Percentiles rank a stretch among this genome's conserved stretches.
phyloP scores from a whole-genome alignment of 1,139 yeast species.

The Kodamaea derodonti region DNA sequence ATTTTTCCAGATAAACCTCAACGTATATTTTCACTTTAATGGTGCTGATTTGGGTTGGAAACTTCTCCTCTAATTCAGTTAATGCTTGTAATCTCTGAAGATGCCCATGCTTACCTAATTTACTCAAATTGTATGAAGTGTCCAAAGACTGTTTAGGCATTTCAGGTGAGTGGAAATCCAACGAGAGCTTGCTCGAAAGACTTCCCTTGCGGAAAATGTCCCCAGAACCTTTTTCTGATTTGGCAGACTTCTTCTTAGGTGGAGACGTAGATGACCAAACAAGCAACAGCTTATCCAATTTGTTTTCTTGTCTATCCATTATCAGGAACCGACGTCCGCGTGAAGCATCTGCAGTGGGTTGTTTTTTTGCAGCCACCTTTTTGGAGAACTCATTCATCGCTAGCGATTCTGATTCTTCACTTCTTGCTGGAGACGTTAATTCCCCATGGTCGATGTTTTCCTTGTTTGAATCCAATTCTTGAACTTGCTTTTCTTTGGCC shows the following conservation, averaged over 20 bases:
- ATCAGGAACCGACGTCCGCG: conserved; percentile 3
- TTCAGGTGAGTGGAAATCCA: not conserved
- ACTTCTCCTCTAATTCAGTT: conserved; percentile 3
- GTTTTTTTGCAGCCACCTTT: not conserved
- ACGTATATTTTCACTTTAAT: conserved; percentile 21
- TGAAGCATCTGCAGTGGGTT: not conserved
- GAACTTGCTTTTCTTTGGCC: not conserved
- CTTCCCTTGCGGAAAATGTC: not conserved
- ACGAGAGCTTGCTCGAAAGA: not conserved
- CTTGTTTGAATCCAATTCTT: too few relatives aligned
- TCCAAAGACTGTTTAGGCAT: conserved; percentile 6
- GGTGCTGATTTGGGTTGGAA: not conserved
- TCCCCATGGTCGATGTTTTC: too few relatives aligned
- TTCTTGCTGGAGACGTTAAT: too few relatives aligned
- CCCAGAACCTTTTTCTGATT: not conserved
- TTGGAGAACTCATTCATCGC: too few relatives aligned
- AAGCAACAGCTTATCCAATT: conserved; percentile 3
- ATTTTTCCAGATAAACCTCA: conserved; percentile 5
- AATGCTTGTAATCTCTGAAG: not conserved
- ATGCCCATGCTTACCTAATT: conserved; percentile 1
- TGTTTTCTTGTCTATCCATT: conserved; percentile 3
- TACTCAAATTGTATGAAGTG: conserved; percentile 5
- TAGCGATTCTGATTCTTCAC: too few relatives aligned
- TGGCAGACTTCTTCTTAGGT: conserved; percentile 1
- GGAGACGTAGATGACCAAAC: not conserved